A percentile compares a stretch with the other conserved stretches of the same genome.
Evolutionary conservation across 345 rosid genomes (phyloP).

Genomic region (Arabis alpina): DNA sequence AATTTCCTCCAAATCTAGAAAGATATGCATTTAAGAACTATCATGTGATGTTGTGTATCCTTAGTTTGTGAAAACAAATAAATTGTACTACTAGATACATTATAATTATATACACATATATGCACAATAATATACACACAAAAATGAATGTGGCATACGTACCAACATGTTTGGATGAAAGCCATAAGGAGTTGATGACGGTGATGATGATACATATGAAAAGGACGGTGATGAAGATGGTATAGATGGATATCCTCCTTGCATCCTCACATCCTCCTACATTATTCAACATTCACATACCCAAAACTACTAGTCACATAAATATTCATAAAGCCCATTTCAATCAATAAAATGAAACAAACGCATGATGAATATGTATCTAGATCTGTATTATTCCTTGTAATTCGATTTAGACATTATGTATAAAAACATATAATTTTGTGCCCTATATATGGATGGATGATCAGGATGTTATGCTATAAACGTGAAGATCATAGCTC

Average conservation of each 20-base stretch:
- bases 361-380: not conserved
- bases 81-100: conserved; percentile 3
- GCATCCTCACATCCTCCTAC: conserved; percentile 81
- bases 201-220: conserved; percentile 56
- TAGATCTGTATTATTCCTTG: not conserved
- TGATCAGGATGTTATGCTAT: not conserved
- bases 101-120: not conserved
- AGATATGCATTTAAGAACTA: conserved; percentile 21
- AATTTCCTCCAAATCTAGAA: conserved; percentile 34
- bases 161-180: conserved; percentile 68
- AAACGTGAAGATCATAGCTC: not conserved
- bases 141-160: conserved; percentile 8
- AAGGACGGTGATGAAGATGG: conserved; percentile 65
- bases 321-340: not conserved
- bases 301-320: not conserved
- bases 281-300: conserved; percentile 24
- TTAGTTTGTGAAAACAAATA: conserved; percentile 23
- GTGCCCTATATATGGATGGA: not conserved
- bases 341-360: conserved; percentile 6
- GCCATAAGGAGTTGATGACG: conserved; percentile 65
- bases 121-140: not conserved
- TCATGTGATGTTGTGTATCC: conserved; percentile 1
- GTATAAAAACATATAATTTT: not conserved
- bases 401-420: not conserved
- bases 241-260: conserved; percentile 59